Evolutionary conservation across 768 basidiomycete species (phyloP), one percentile per base, ranked within the genome.

Genomic region (Suillus discolor): DNA sequence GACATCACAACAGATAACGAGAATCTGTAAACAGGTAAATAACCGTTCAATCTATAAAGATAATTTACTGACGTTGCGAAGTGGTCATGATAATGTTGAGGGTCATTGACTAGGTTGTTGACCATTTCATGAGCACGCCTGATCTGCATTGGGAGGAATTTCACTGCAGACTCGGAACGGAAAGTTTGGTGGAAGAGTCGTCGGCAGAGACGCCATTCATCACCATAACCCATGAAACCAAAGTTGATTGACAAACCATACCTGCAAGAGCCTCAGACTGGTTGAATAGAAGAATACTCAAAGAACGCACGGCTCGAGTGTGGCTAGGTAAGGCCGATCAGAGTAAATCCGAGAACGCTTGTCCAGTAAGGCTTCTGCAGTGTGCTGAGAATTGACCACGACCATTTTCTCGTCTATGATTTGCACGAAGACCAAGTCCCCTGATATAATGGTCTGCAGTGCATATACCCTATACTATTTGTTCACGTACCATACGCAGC

Each of bases 151-250:
- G 72, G 71, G 53, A 72, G 69, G 54, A 73, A 77, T 2, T 64
- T 64, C 1, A 57, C 39, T 25, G 71, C 62, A 59, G 77, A 66
- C 15, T 75, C 75, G 28, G 75, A 67, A 57, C 79, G 76, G 64
- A 81, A 80, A 62, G 76, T 77, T 55, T 80, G 77, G 67, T 79
- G 77, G 63, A 80, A 80, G 36, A 72, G 65, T 54, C 75, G 73
- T 51, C 80, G 72, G 67, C 77, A 78, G 7, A 71, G 68, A 49
- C 79, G 77, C 61, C 63, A 64, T 36, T 64, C 38, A 31, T 64
- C 55, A 5, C 59, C 59, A 41, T 65, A 65, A 3, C 9, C 3
- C 12, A 25, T 25, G 38, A 65, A 65, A 13, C 9, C 59, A 20
- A 65, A 65, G 20, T 42, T 39, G 36, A 44, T 18, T 15, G 38